Conservation (phyloP, 1,284 basidiomycete genomes). For the Cutaneotrichosporon cavernicola region DNA sequence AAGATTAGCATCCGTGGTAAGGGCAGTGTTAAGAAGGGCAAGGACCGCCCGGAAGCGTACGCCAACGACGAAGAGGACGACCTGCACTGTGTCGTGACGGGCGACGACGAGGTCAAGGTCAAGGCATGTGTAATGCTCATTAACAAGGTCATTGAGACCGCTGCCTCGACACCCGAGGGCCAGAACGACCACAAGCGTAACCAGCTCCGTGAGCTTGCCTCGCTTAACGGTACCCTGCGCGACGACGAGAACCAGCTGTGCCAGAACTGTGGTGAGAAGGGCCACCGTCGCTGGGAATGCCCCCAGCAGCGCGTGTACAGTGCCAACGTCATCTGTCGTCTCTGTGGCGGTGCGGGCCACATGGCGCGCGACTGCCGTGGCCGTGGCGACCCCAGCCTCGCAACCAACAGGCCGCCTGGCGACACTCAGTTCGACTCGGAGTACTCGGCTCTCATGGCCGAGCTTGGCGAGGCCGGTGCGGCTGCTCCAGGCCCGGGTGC, state of each 20-base stretch:
- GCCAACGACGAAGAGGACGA: constrained; percentile 98
- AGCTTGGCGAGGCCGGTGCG: constrained; percentile 80
- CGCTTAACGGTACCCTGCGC: constrained; percentile 95
- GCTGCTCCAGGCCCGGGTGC: constrained; percentile 47
- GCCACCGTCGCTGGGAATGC: constrained; percentile 93
- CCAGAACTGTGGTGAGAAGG: constrained; percentile 87
- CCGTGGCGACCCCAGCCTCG: constrained; percentile 55
- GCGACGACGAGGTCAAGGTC: constrained; percentile 89
- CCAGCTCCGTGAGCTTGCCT: constrained; percentile 95
- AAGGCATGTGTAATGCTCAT: constrained; percentile 88
- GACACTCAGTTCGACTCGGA: constrained; percentile 79
- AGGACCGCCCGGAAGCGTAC: constrained; percentile 86
- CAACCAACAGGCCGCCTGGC: constrained; percentile 48
- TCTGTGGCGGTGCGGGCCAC: constrained; percentile 89
- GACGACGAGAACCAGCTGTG: constrained; percentile 99
- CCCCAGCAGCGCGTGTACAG: constrained; percentile 94
- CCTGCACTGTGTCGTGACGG: constrained; percentile 95
- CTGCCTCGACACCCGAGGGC: constrained; percentile 96
- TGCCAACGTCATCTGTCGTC: constrained; percentile 94
- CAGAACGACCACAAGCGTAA: constrained; percentile 99
- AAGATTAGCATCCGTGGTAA: constrained; percentile 99
- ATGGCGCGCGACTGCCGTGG: constrained; percentile 92
- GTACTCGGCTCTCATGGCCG: constrained; percentile 95
- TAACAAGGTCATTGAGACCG: constrained; percentile 97
- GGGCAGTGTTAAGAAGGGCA: constrained; percentile 98